phyloP scores from a whole-genome alignment of 805 yeast genomes.

The Ogataea siamensis region DNA sequence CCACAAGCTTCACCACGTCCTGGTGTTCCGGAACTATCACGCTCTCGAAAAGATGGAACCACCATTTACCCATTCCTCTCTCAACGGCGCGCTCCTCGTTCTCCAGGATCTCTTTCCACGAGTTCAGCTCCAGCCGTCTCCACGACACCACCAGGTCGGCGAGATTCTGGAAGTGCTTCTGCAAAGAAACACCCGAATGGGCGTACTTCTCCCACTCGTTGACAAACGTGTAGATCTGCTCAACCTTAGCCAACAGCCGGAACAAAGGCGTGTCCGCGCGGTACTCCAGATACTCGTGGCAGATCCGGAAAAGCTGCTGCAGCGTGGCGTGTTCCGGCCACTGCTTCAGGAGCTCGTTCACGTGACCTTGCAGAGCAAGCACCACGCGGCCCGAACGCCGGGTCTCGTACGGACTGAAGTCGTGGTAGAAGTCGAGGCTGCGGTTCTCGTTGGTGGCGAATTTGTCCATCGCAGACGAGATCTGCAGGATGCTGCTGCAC shows the following conservation, averaged over 20 bases:
- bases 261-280: slow-evolving; percentile 74
- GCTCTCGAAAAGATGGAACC: slow-evolving; percentile 87
- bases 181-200: slow-evolving; percentile 67
- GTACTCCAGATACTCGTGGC: slow-evolving; percentile 61
- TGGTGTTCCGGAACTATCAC: slow-evolving; percentile 53
- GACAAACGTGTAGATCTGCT: slow-evolving; percentile 77
- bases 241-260: slow-evolving; percentile 73
- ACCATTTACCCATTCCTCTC: slow-evolving; percentile 70
- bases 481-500: slow-evolving; percentile 35
- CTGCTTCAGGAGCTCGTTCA: slow-evolving; percentile 47
- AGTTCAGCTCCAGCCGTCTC: slow-evolving; percentile 82
- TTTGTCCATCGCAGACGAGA: slow-evolving; percentile 34
- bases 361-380: slow-evolving; percentile 43
- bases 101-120: slow-evolving; percentile 77
- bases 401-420: slow-evolving; percentile 58
- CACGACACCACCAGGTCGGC: slow-evolving; percentile 78
- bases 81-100: slow-evolving; percentile 55
- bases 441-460: slow-evolving; percentile 18
- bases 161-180: slow-evolving; percentile 50
- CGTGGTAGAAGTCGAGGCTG: slow-evolving; percentile 62
- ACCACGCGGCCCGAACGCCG: slow-evolving; percentile 53
- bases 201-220: slow-evolving; percentile 96
- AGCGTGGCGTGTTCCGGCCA: slow-evolving; percentile 98
- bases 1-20: slow-evolving; percentile 40
- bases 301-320: slow-evolving; percentile 59